Evolutionary conservation across 495 filamentous ascomycete genomes (phyloP).

Genomic region (Hypoxylon crocopeplum): DNA sequence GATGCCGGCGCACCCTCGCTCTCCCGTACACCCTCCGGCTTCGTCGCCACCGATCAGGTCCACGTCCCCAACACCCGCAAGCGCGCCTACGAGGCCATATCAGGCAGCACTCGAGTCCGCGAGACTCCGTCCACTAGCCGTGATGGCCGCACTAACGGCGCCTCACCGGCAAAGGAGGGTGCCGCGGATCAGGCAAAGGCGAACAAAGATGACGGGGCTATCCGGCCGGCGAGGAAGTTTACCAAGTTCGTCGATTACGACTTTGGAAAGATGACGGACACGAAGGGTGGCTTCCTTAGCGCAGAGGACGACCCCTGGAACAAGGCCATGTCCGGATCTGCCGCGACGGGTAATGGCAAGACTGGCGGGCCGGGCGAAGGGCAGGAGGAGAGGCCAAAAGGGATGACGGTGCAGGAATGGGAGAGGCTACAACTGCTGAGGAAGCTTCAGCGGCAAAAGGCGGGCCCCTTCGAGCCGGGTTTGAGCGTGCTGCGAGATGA

Average conservation of each 20-base stretch:
- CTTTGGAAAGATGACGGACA: constrained; percentile 96
- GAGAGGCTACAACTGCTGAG: constrained; percentile 76
- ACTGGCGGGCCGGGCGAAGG: constrained; percentile 29
- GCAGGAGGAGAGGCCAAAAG: constrained; percentile 65
- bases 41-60: constrained; percentile 47
- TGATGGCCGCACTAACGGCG: constrained; percentile 62
- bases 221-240: constrained; percentile 80
- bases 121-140: constrained; percentile 67
- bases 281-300: constrained; percentile 91
- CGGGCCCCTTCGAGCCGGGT: constrained; percentile 86
- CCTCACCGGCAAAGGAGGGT: constrained; percentile 35
- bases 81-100: constrained; percentile 66
- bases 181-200: constrained; percentile 44
- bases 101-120: constrained; percentile 46
- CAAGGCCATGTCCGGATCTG: constrained; percentile 68
- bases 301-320: constrained; percentile 90
- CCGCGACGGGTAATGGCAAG: constrained; percentile 38
- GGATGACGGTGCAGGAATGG: constrained; percentile 95
- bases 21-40: constrained; percentile 48
- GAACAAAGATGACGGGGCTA: constrained; percentile 57
- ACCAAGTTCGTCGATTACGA: constrained; percentile 95
- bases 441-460: constrained; percentile 71
- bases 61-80: constrained; percentile 50
- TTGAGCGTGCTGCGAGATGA: constrained; percentile 71
- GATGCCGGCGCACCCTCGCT: constrained; percentile 37